These are phyloP conservation scores for Thelonectria olida DNA, from an alignment of 2,329 filamentous ascomycete species.

Conservation along the genomic window DNA sequence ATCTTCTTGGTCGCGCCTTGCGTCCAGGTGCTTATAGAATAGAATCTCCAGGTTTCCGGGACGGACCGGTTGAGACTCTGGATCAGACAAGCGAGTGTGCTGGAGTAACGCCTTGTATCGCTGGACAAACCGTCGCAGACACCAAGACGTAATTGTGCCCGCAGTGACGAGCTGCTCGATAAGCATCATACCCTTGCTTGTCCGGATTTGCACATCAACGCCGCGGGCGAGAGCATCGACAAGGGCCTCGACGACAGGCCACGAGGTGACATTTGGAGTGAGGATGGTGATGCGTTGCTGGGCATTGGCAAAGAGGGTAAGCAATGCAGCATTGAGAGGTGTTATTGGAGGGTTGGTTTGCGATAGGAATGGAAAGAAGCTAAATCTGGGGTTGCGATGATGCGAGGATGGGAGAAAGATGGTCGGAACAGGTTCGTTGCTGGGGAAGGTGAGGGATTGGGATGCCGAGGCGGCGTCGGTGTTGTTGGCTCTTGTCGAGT, in stretches of 20 bases:
- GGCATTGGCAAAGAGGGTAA: slow-evolving; percentile 69
- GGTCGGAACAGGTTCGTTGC: slow-evolving; percentile 53
- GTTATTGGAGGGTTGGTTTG: slow-evolving; percentile 65
- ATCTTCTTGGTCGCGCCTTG: slow-evolving; percentile 43
- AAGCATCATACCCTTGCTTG: slow-evolving; percentile 76
- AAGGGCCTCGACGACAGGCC: slow-evolving; percentile 69
- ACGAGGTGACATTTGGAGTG: slow-evolving; percentile 80
- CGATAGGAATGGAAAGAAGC: slow-evolving; percentile 63
- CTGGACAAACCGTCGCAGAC: slow-evolving; percentile 67
- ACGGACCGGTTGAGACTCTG: slow-evolving; percentile 53
- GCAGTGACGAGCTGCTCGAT: slow-evolving; percentile 84
- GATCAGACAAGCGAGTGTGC: slow-evolving; percentile 30
- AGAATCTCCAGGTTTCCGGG: slow-evolving; percentile 65
- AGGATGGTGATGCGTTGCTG: slow-evolving; percentile 71
- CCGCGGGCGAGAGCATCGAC: slow-evolving; percentile 70
- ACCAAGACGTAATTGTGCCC: slow-evolving; percentile 75
- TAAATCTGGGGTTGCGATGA: slow-evolving; percentile 73
- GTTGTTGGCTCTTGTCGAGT: slow-evolving; percentile 14
- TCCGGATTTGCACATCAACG: slow-evolving; percentile 73
- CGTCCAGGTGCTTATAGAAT: slow-evolving; percentile 61
- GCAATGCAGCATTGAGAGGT: slow-evolving; percentile 72
- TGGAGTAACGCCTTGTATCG: slow-evolving; percentile 54
- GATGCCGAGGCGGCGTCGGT: slow-evolving; percentile 39
- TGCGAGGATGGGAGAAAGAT: slow-evolving; percentile 80
- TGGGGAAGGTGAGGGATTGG: slow-evolving; percentile 40